Percentiles rank a stretch among this genome's conserved stretches.
Conservation (phyloP, 345 rosid species). For the Punica granatum region DNA sequence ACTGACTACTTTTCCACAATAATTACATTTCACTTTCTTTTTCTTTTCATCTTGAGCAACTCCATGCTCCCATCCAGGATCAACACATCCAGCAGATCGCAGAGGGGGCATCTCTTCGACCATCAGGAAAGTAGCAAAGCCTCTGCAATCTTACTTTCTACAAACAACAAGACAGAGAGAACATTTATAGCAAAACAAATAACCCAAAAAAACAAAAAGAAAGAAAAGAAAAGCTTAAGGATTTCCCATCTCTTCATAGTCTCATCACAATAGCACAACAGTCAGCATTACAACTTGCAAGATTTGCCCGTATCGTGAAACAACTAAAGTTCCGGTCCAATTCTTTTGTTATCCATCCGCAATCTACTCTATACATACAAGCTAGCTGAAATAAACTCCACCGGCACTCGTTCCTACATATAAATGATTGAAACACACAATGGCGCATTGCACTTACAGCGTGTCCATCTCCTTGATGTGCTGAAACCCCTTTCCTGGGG, state of each 20-base stretch:
- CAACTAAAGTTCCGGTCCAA: not conserved
- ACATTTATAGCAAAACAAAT: no score
- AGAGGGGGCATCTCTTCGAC: conserved; percentile 21
- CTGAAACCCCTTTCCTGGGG: not conserved
- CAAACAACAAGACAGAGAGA: not conserved
- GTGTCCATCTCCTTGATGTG: conserved; percentile 1
- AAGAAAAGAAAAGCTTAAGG: not conserved
- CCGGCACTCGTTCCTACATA: not conserved
- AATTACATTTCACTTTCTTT: conserved; percentile 36
- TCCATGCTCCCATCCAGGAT: conserved; percentile 45
- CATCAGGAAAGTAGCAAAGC: conserved; percentile 6
- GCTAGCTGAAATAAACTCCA: not conserved
- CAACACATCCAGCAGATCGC: conserved; percentile 22
- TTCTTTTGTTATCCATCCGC: not conserved
- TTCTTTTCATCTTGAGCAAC: conserved; percentile 30
- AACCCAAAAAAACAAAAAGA: not conserved
- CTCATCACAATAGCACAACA: not conserved
- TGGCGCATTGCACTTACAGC: not conserved
- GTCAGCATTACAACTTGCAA: not conserved
- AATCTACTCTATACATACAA: not conserved
- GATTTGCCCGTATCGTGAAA: not conserved
- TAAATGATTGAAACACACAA: not conserved
- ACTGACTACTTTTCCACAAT: conserved; percentile 32
- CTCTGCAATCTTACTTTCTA: not conserved
- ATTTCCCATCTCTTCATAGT: no score